These are phyloP conservation scores for Rosa lucieae DNA, from an alignment of 306 rosid genomes.

Conservation along the genomic window DNA sequence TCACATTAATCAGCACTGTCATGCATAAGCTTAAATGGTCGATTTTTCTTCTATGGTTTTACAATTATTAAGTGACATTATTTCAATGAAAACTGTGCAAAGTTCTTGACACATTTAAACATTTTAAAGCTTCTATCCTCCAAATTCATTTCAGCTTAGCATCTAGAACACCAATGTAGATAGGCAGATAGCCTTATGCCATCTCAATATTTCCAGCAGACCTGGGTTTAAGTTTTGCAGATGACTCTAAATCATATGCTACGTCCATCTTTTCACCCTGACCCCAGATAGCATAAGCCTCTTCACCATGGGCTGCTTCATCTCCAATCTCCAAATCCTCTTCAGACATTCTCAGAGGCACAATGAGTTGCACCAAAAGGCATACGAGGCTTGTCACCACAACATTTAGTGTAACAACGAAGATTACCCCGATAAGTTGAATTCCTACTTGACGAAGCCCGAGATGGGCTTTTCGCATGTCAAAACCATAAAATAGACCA, in stretches of 20 bases:
- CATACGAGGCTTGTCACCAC: constrained; percentile 39
- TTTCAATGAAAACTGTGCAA: neutral
- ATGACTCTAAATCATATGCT: constrained; percentile 11
- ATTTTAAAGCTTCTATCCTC: neutral
- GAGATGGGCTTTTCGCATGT: neutral
- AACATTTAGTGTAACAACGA: constrained; percentile 22
- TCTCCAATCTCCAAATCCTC: constrained; percentile 47
- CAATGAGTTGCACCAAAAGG: constrained; percentile 9
- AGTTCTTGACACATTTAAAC: neutral
- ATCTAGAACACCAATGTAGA: neutral
- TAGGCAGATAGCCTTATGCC: neutral
- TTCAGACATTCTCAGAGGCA: constrained; percentile 45
- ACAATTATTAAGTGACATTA: neutral
- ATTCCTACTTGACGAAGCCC: constrained; percentile 36
- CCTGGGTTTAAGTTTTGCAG: neutral
- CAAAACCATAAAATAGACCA: constrained; percentile 39
- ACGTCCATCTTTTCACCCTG: constrained; percentile 39
- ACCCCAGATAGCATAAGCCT: constrained; percentile 51
- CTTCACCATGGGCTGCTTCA: constrained; percentile 49
- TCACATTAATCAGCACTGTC: neutral
- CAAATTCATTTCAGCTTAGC: neutral
- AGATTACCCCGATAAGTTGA: constrained; percentile 35
- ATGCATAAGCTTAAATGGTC: neutral
- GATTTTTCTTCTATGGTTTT: neutral
- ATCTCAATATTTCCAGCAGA: constrained; percentile 29